phyloP scores from a whole-genome alignment of 768 basidiomycete species.

The Cystofilobasidium capitatum region DNA sequence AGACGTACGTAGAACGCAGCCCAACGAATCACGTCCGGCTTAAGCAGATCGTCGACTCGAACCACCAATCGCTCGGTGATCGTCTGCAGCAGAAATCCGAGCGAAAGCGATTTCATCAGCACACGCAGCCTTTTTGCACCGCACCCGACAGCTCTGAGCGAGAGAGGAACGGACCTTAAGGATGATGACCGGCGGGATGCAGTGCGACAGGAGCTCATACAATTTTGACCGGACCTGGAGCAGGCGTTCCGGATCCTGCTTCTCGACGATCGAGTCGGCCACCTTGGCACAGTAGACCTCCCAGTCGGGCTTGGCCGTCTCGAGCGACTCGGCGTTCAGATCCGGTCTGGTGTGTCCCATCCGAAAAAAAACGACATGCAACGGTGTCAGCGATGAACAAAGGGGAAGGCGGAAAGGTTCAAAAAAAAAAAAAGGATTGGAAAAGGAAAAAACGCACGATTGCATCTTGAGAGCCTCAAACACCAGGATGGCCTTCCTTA shows the following conservation, averaged over 20 bases:
- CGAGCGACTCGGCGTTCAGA: conserved; percentile 48
- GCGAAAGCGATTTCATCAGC: not conserved
- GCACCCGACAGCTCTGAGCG: conserved; percentile 7
- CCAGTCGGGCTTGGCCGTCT: conserved; percentile 97
- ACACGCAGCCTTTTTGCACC: not conserved
- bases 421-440: no score
- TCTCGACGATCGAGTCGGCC: conserved; percentile 75
- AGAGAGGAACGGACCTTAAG: conserved; percentile 56
- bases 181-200: conserved; percentile 85
- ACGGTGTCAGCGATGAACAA: not conserved
- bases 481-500: conserved; percentile 87
- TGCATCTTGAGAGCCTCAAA: conserved; percentile 96
- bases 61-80: conserved; percentile 79
- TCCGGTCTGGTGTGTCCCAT: conserved; percentile 52
- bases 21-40: conserved; percentile 94
- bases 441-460: conserved; percentile 49
- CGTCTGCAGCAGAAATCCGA: conserved; percentile 50
- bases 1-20: conserved; percentile 80
- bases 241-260: conserved; percentile 78
- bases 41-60: conserved; percentile 77
- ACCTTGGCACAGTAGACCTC: conserved; percentile 91
- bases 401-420: not conserved
- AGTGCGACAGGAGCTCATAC: conserved; percentile 91
- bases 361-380: not conserved
- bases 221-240: conserved; percentile 88